A percentile compares a stretch with the other conserved stretches of the same genome.
These are phyloP conservation scores for Lasiodiplodia citricola DNA, from an alignment of 2,329 filamentous ascomycete species.

Conservation along the genomic window DNA sequence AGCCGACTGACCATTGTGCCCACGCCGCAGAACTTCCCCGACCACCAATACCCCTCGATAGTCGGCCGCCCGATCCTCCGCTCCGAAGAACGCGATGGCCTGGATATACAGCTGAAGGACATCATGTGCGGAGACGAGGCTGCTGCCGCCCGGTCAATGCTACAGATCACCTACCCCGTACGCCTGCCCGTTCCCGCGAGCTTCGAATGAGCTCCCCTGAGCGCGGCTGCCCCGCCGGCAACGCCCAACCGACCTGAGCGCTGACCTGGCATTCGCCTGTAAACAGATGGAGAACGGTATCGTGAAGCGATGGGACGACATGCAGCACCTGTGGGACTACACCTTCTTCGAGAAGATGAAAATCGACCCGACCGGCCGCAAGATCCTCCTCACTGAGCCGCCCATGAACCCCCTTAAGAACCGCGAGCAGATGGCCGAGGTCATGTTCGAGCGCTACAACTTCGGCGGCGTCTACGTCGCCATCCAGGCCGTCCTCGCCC, in stretches of 20 bases:
- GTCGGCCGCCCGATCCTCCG: constrained; percentile 96
- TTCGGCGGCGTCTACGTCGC: constrained; percentile 98
- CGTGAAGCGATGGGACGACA: constrained; percentile 99
- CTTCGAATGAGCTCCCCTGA: constrained; percentile 22
- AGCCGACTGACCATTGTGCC: constrained; percentile 24
- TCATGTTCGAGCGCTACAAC: constrained; percentile 97
- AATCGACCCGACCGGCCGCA: constrained; percentile 86
- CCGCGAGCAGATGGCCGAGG: constrained; percentile 96
- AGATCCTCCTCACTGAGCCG: constrained; percentile 96
- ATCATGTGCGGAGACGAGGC: constrained; percentile 99
- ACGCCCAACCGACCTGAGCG: background rate
- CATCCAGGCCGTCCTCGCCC: constrained; percentile 92
- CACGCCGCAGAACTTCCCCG: constrained; percentile 83
- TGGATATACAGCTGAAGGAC: constrained; percentile 82
- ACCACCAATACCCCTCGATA: constrained; percentile 98
- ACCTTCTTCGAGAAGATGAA: constrained; percentile 98
- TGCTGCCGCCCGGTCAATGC: constrained; percentile 91
- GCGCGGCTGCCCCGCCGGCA: constrained; percentile 8
- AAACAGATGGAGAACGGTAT: constrained; percentile 96
- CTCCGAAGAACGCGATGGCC: constrained; percentile 83
- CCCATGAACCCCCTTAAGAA: constrained; percentile 98
- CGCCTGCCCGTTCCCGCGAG: constrained; percentile 35
- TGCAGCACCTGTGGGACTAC: constrained; percentile 99
- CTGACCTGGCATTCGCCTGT: constrained; percentile 29
- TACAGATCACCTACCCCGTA: constrained; percentile 96